These are phyloP conservation scores for Chenopodium album DNA, from an alignment of 148 eudicot genomes.

Conservation along the genomic window DNA sequence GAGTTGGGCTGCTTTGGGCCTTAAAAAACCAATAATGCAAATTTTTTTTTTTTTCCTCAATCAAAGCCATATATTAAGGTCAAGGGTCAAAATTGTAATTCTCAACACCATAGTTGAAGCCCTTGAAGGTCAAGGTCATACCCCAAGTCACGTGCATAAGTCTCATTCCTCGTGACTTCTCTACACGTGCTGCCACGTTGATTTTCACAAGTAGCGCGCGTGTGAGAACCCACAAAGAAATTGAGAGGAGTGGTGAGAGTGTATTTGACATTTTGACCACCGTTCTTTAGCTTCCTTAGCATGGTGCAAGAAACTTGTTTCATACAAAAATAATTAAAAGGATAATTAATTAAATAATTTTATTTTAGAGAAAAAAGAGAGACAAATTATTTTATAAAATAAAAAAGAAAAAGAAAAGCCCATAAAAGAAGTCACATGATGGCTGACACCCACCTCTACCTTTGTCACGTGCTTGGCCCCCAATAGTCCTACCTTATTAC, in stretches of 20 bases:
- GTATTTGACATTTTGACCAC: conserved; percentile 8
- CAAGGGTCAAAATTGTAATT: not conserved
- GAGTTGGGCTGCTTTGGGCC: conserved; percentile 2
- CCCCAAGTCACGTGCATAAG: conserved; percentile 28
- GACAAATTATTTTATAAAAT: not conserved
- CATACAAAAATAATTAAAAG: not conserved
- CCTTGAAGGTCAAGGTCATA: conserved; percentile 6
- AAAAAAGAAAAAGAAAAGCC: not conserved
- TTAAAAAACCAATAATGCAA: not conserved
- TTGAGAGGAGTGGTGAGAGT: conserved; percentile 6
- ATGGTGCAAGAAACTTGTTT: not conserved
- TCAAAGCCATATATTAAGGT: conserved; percentile 1
- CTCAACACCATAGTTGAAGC: not conserved
- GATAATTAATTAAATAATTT: not conserved
- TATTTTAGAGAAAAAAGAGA: not conserved
- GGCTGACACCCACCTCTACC: conserved; percentile 71
- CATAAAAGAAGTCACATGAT: conserved; percentile 71
- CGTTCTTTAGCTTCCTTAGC: conserved; percentile 14
- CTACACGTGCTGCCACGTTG: conserved; percentile 33
- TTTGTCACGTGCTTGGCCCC: conserved; percentile 88
- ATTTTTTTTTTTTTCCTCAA: not conserved
- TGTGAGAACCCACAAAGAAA: conserved; percentile 32
- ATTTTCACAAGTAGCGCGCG: conserved; percentile 29
- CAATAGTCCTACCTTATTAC: conserved; percentile 21
- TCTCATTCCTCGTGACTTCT: conserved; percentile 17